Evolutionary conservation across 2,329 filamentous ascomycete genomes (phyloP).

Genomic region (Phialemonium atrogriseum): DNA sequence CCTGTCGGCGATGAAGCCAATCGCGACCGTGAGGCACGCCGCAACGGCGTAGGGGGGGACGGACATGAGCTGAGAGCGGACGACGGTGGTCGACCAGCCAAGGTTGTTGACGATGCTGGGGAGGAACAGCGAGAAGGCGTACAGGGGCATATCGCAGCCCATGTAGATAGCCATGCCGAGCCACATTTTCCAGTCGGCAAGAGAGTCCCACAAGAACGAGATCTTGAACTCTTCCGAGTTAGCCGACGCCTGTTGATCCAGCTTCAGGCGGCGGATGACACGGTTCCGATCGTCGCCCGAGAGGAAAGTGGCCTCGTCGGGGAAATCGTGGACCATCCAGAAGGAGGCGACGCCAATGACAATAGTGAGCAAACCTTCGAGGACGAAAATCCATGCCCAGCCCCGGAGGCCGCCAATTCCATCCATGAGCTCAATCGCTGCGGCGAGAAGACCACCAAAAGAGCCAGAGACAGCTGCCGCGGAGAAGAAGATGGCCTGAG

Average conservation of each 20-base stretch:
- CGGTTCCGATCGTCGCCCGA: constrained; percentile 56
- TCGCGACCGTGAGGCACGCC: constrained; percentile 56
- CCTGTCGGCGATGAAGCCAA: constrained; percentile 72
- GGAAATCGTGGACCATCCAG: constrained; percentile 73
- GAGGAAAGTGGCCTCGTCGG: constrained; percentile 64
- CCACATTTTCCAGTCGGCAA: constrained; percentile 71
- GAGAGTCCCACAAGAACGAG: constrained; percentile 59
- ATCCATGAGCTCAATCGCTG: constrained; percentile 59
- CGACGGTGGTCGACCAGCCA: constrained; percentile 33
- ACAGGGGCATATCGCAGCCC: constrained; percentile 38
- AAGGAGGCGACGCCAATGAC: constrained; percentile 56
- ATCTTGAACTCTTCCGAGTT: constrained; percentile 64
- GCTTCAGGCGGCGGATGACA: constrained; percentile 58
- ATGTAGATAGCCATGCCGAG: constrained; percentile 39
- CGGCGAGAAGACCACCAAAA: constrained; percentile 62
- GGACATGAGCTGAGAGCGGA: constrained; percentile 61
- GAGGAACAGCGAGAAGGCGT: constrained; percentile 46
- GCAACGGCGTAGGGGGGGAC: constrained; percentile 71
- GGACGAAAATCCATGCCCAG: constrained; percentile 57
- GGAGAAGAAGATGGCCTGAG: constrained; percentile 65
- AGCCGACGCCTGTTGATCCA: constrained; percentile 60
- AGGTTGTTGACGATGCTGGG: constrained; percentile 45
- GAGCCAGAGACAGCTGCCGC: constrained; percentile 69
- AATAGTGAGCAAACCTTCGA: constrained; percentile 61
- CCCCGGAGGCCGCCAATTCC: constrained; percentile 43